A percentile compares a stretch with the other conserved stretches of the same genome.
Conservation (phyloP, 2,329 filamentous ascomycete species). For the Cadophora sp. region DNA sequence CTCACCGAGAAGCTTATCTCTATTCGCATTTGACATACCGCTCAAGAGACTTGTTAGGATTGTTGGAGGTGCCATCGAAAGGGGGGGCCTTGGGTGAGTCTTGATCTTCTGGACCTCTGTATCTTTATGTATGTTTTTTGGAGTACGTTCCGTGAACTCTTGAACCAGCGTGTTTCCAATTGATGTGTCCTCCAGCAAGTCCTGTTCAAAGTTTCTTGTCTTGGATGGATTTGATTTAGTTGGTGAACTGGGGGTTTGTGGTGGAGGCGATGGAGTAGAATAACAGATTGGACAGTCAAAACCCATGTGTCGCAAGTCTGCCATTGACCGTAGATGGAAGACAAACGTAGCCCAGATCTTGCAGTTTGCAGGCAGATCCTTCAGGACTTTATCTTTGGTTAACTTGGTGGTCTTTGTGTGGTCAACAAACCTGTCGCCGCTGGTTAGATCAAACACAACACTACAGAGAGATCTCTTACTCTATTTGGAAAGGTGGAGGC, state of each 20-base stretch:
- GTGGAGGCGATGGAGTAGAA: not conserved
- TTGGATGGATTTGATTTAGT: not conserved
- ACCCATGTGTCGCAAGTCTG: slow-evolving; percentile 28
- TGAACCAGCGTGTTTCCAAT: not conserved
- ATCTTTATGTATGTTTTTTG: not conserved
- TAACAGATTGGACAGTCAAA: slow-evolving; percentile 22
- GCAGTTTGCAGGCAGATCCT: slow-evolving; percentile 26
- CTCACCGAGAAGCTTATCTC: not conserved
- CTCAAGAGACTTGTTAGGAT: not conserved
- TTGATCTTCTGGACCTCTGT: not conserved
- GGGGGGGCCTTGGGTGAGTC: not conserved
- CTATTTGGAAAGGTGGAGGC: slow-evolving; percentile 35
- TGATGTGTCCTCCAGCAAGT: not conserved
- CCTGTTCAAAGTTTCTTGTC: not conserved
- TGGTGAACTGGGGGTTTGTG: not conserved
- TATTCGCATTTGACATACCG: not conserved
- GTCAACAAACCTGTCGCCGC: slow-evolving; percentile 25
- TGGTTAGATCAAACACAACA: not conserved
- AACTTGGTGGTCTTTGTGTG: slow-evolving; percentile 5
- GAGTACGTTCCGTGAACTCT: not conserved
- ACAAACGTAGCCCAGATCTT: slow-evolving; percentile 32
- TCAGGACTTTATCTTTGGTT: slow-evolving; percentile 8
- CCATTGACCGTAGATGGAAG: slow-evolving; percentile 31
- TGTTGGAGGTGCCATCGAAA: not conserved
- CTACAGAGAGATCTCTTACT: slow-evolving; percentile 23